phyloP scores from a whole-genome alignment of 139 green algal species.

The Micractinium sp. region DNA sequence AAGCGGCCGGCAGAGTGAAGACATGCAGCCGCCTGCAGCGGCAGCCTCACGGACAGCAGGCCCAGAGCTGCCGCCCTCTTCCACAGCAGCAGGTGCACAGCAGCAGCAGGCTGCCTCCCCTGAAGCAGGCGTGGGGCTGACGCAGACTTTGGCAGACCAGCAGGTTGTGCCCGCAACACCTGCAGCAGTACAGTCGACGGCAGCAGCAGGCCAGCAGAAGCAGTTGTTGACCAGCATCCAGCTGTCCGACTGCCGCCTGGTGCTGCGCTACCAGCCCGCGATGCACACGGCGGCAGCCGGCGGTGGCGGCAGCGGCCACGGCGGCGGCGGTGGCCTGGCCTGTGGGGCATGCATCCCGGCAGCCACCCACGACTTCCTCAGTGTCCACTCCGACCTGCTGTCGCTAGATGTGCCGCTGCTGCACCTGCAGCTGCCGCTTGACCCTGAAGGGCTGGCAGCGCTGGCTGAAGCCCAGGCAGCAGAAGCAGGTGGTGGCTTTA shows the following conservation, averaged over 20 bases:
- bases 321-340: not conserved
- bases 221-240: not conserved
- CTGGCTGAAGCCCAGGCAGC: not conserved
- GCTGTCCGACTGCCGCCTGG: conserved; percentile 8
- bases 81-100: too few species aligned
- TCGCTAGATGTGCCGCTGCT: conserved; percentile 46
- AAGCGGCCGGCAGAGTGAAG: too few species aligned
- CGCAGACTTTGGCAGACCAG: too few species aligned
- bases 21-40: too few species aligned
- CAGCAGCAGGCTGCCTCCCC: too few species aligned
- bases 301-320: conserved; percentile 3
- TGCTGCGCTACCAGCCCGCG: conserved; percentile 24
- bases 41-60: not conserved
- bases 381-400: conserved; percentile 33
- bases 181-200: not conserved
- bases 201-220: not conserved
- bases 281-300: not conserved
- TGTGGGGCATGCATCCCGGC: conserved; percentile 8
- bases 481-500: not conserved
- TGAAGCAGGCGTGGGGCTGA: too few species aligned
- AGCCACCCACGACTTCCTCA: conserved; percentile 26
- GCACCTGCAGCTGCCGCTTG: conserved; percentile 46
- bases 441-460: conserved; percentile 8
- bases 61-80: not conserved
- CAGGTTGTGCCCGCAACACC: not conserved